Evolutionary conservation across 1,139 yeast genomes (phyloP).

Genomic region (Candida pseudocylindracea): DNA sequence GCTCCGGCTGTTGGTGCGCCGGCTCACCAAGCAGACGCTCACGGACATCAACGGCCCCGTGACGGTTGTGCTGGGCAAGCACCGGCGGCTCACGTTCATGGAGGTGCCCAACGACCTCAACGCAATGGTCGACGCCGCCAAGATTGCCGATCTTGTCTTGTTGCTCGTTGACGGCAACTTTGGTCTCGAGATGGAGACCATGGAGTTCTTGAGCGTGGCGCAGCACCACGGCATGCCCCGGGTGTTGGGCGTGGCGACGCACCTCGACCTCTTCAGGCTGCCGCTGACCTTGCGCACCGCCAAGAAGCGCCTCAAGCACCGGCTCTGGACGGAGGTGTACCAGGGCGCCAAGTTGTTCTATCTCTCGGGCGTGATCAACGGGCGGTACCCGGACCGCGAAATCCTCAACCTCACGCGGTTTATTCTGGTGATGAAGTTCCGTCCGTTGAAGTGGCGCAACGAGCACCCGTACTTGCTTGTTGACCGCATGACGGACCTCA

Average conservation of each 20-base stretch:
- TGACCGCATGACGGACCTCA: constrained; percentile 85
- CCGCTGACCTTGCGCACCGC: constrained; percentile 81
- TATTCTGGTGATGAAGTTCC: constrained; percentile 90
- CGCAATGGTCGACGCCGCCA: constrained; percentile 92
- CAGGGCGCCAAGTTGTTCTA: constrained; percentile 95
- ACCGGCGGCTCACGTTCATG: constrained; percentile 77
- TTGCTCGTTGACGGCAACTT: constrained; percentile 89
- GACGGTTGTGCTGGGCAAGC: constrained; percentile 92
- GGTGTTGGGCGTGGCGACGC: constrained; percentile 89
- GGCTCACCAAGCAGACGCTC: constrained; percentile 76
- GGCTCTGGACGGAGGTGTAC: constrained; percentile 98
- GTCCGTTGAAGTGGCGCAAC: constrained; percentile 97
- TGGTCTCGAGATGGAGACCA: constrained; percentile 98
- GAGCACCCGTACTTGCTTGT: constrained; percentile 90
- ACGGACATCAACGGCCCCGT: constrained; percentile 87
- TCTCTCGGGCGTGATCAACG: constrained; percentile 87
- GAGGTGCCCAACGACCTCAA: constrained; percentile 87
- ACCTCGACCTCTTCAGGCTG: constrained; percentile 79
- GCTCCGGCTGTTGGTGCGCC: constrained; percentile 68
- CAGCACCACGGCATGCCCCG: constrained; percentile 99
- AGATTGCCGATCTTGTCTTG: constrained; percentile 81
- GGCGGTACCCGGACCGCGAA: constrained; percentile 95
- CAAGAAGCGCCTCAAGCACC: constrained; percentile 75
- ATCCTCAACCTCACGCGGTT: constrained; percentile 79
- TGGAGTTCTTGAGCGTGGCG: constrained; percentile 91